Evolutionary conservation across 306 rosid genomes (phyloP).

Genomic region (Begonia masoniana): DNA sequence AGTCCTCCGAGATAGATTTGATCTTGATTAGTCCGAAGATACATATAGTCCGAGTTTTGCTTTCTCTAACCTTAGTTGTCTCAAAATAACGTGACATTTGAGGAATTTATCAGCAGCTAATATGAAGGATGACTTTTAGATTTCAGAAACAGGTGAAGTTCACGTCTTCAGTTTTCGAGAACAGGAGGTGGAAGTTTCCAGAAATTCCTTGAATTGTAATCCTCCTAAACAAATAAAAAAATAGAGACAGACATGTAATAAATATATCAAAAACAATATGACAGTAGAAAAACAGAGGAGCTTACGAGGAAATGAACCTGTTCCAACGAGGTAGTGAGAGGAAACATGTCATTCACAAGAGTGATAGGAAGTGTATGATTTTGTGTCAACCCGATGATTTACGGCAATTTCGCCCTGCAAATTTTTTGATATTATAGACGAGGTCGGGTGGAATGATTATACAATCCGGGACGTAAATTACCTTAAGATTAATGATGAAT

Average conservation of each 20-base stretch:
- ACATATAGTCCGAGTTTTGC: no score
- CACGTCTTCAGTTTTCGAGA: constrained; percentile 27
- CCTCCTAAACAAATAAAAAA: constrained; percentile 52
- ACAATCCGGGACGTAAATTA: constrained; percentile 19
- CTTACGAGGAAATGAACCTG: constrained; percentile 36
- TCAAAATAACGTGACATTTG: no score
- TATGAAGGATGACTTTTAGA: no score
- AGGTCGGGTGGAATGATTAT: constrained; percentile 1
- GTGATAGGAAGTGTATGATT: constrained; percentile 82
- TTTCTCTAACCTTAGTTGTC: no score
- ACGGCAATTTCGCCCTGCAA: constrained; percentile 86
- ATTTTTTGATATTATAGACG: constrained; percentile 16
- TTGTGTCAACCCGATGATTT: constrained; percentile 54
- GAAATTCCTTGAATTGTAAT: constrained; percentile 85
- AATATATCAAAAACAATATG: not conserved
- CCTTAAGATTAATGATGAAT: constrained; percentile 90
- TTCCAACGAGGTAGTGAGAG: constrained; percentile 42
- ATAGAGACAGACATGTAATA: not conserved
- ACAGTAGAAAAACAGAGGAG: not conserved
- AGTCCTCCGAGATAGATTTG: no score
- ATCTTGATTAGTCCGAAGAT: no score
- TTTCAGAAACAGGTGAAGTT: not conserved
- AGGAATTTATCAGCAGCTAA: no score
- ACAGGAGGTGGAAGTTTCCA: constrained; percentile 63
- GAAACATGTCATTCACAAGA: constrained; percentile 88